These are phyloP conservation scores for Adenanthera pavonina DNA, from an alignment of 306 rosid genomes.

Conservation along the genomic window DNA sequence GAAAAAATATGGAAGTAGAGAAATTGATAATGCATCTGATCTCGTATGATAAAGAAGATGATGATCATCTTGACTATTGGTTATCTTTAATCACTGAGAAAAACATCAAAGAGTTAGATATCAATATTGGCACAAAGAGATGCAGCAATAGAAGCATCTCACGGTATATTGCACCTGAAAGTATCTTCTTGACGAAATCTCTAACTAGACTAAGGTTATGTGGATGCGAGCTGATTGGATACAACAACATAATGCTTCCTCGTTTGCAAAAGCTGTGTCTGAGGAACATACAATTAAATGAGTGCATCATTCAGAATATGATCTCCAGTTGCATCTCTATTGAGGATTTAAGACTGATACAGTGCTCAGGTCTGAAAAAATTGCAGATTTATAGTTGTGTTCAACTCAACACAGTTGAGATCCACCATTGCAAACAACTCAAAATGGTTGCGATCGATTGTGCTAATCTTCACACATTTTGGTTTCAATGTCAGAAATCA, in stretches of 20 bases:
- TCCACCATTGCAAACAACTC: slow-evolving; percentile 45
- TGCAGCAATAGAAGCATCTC: no score
- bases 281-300: slow-evolving; percentile 20
- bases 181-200: slow-evolving; percentile 27
- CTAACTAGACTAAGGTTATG: slow-evolving; percentile 44
- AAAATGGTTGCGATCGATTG: slow-evolving; percentile 44
- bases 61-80: slow-evolving; percentile 30
- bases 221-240: slow-evolving; percentile 39
- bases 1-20: slow-evolving; percentile 6
- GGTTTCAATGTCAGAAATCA: slow-evolving; percentile 52
- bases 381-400: slow-evolving; percentile 31
- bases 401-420: slow-evolving; percentile 46
- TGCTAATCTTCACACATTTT: slow-evolving; percentile 62
- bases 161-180: slow-evolving; percentile 24
- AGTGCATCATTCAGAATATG: slow-evolving; percentile 36
- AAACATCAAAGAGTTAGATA: slow-evolving; percentile 50
- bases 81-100: slow-evolving; percentile 7
- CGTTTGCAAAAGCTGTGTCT: slow-evolving; percentile 47
- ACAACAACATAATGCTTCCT: slow-evolving; percentile 38
- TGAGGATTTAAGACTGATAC: slow-evolving; percentile 60
- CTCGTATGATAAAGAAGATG: slow-evolving; percentile 27
- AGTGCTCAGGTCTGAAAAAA: slow-evolving; percentile 49
- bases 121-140: slow-evolving; percentile 30
- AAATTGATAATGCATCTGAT: slow-evolving; percentile 45
- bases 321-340: slow-evolving; percentile 50